Evolutionary conservation across 129 eudicot genomes (phyloP), one percentile per base, ranked within the genome.

Genomic region (Flaveria bidentis): DNA sequence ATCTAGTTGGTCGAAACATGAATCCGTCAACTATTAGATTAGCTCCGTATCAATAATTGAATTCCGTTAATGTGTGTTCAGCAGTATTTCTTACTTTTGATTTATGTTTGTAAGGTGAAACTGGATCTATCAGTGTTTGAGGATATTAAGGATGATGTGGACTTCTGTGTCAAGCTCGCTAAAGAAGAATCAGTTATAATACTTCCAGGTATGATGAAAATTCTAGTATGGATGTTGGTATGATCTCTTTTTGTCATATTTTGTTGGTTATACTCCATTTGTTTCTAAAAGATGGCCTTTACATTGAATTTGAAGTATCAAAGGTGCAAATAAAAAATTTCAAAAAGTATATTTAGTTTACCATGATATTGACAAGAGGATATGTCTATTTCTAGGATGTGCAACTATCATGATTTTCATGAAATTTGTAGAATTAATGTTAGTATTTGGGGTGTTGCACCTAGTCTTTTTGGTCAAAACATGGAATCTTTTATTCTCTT

Each of bases 161-260:
- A 90, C 74, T 93, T 93, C 47, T 91, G 93, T 78, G 39, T 67
- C 11, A 85, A 93, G 86, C 89, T 93, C 64, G 93, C 85, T 20
- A 77, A 85, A 76, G 98, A 93, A 87, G 97, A 93, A 78, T 90
- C 94, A 13, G 85, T 90, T 33, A 22, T 93, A 62, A 81, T 90
- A 61, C 83, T 93, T 50, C 98, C 98, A 72, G 98, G 98, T 93
- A 86, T 72, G 62, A 61, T 63, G 30, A 61, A 17, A 47, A 1
- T 17, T 67, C 15, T 26, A 45, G 41, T 68, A 25, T 53, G 1
- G 18, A 44, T 52, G 15, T 76, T 47, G 14, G 5, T 9, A 9
- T 57, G 7, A 13, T 20, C 17, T 53, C 23, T 2, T 17, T 53
- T 17, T 53, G 15, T 53, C 2, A 5, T 53, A 20, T 17, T 53